Evolutionary conservation across 164 flowering plant species (phyloP).

Genomic region (Magnolia changhungtana): DNA sequence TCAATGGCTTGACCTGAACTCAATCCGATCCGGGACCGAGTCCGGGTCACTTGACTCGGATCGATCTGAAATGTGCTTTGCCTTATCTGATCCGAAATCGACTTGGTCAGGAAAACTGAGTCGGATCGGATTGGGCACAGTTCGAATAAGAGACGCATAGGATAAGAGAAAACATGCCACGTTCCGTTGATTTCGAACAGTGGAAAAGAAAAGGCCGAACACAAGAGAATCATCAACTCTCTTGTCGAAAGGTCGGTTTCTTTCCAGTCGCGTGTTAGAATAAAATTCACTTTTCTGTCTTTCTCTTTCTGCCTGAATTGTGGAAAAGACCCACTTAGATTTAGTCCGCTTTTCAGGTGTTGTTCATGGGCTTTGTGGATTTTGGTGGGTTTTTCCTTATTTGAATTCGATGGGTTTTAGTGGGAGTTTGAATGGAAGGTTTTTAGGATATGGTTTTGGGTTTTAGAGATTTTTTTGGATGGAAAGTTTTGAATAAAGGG

Average conservation of each 20-base stretch:
- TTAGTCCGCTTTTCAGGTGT: constrained; percentile 43
- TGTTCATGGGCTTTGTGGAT: constrained; percentile 23
- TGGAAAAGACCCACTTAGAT: constrained; percentile 36
- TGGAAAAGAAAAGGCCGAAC: neutral
- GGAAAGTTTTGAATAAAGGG: too few species aligned
- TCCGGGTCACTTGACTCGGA: too few species aligned
- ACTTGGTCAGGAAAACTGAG: too few species aligned
- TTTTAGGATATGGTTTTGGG: constrained; percentile 23
- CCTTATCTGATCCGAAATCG: too few species aligned
- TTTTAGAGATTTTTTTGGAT: constrained; percentile 18
- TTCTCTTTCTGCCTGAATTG: neutral
- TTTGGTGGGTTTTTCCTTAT: neutral
- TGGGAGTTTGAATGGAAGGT: too few species aligned
- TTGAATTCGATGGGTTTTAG: too few species aligned
- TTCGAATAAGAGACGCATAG: constrained; percentile 15
- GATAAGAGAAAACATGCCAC: constrained; percentile 26
- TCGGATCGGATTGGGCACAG: too few species aligned
- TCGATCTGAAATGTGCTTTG: too few species aligned
- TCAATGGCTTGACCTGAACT: too few species aligned
- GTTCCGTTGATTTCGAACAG: constrained; percentile 19
- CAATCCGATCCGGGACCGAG: too few species aligned
- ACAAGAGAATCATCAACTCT: constrained; percentile 17
- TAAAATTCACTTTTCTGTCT: constrained; percentile 19
- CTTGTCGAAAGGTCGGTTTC: constrained; percentile 66
- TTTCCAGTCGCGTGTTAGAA: constrained; percentile 55